These are phyloP conservation scores for Kwoniella mangroviensis DNA, from an alignment of 768 basidiomycete species.

Conservation along the genomic window DNA sequence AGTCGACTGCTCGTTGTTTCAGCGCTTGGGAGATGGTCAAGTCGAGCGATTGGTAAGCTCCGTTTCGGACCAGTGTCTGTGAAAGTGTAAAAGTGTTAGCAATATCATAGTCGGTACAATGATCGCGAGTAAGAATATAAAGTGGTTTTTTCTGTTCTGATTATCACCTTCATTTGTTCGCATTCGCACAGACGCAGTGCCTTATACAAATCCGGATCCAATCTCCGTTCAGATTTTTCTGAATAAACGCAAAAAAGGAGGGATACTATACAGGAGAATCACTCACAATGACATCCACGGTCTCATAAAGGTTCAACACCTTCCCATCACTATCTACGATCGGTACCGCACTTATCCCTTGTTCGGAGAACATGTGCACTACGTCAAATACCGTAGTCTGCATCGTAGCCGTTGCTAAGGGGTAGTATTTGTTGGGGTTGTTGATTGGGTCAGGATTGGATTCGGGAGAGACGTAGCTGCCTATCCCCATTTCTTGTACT, in stretches of 20 bases:
- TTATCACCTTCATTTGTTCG: neutral
- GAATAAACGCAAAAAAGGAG: neutral
- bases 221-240: too few species aligned
- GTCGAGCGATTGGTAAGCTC: constrained; percentile 94
- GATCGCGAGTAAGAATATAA: too few species aligned
- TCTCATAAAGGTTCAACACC: constrained; percentile 95
- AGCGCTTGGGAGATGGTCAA: constrained; percentile 90
- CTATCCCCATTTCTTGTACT: constrained; percentile 72
- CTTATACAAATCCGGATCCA: too few species aligned
- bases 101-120: neutral
- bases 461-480: constrained; percentile 74
- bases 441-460: constrained; percentile 44
- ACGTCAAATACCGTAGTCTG: constrained; percentile 94
- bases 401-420: constrained; percentile 88
- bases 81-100: constrained; percentile 2
- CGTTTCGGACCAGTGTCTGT: constrained; percentile 90
- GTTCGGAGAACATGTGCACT: constrained; percentile 96
- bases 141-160: too few species aligned
- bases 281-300: constrained; percentile 95
- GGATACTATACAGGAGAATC: neutral
- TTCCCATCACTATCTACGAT: constrained; percentile 87
- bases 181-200: too few species aligned
- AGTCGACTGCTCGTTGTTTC: constrained; percentile 87
- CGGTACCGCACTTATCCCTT: constrained; percentile 93
- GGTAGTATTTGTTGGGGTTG: constrained; percentile 71